Evolutionary conservation across 2,329 filamentous ascomycete genomes (phyloP).

Genomic region (Aspergillus puulaauensis): DNA sequence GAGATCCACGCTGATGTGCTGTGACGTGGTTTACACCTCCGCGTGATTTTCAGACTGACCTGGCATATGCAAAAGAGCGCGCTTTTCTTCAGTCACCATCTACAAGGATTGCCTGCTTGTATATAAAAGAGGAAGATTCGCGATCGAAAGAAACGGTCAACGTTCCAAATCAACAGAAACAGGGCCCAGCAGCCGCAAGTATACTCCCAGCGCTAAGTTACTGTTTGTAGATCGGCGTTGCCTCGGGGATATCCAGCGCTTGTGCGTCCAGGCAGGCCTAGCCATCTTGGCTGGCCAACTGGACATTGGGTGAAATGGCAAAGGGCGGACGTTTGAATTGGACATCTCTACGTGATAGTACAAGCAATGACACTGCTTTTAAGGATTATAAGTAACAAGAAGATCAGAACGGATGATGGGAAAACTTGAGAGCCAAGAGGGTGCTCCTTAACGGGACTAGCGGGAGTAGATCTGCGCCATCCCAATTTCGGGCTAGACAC

Average conservation of each 20-base stretch:
- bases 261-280: conserved; percentile 14
- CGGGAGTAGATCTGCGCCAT: background rate
- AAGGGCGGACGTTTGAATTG: background rate
- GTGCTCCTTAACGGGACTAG: background rate
- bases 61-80: too few relatives aligned
- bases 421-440: background rate
- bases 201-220: background rate
- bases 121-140: background rate
- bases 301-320: background rate
- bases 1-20: too few relatives aligned
- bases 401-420: background rate
- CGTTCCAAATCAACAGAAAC: conserved; percentile 11
- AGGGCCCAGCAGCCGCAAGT: conserved; percentile 3
- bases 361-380: background rate
- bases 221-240: conserved; percentile 19
- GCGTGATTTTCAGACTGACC: too few relatives aligned
- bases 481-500: background rate
- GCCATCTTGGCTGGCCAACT: conserved; percentile 11
- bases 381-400: background rate
- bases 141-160: background rate
- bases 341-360: background rate
- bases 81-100: too few relatives aligned
- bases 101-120: too few relatives aligned
- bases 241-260: conserved; percentile 20
- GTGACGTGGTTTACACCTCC: too few relatives aligned